Evolutionary conservation across 2,329 filamentous ascomycete genomes (phyloP).

Genomic region (Hypoxylon sp.): DNA sequence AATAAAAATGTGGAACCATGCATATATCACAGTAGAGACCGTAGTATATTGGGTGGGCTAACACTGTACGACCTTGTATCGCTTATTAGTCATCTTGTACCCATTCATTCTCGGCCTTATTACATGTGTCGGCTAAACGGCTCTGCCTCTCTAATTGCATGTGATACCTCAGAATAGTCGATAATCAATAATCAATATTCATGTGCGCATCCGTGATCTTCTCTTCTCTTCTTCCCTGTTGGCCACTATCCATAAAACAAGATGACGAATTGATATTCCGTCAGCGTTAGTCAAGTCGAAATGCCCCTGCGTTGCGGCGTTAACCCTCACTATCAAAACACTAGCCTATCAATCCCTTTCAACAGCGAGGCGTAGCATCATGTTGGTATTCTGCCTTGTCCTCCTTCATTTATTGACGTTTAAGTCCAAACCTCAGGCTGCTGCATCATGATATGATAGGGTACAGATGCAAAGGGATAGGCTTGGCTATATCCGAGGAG

Average conservation of each 20-base stretch:
- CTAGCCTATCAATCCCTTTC: conserved; percentile 12
- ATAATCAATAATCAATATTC: conserved; percentile 3
- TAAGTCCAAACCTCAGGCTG: conserved; percentile 28
- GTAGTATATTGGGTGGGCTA: neutral
- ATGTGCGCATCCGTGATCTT: conserved; percentile 27
- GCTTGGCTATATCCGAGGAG: conserved; percentile 25
- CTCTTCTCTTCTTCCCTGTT: conserved; percentile 11
- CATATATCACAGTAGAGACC: conserved; percentile 3
- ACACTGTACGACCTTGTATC: conserved; percentile 3
- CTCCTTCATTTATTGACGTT: conserved; percentile 18
- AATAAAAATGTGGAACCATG: conserved; percentile 31
- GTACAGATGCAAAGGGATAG: conserved; percentile 33
- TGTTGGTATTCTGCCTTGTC: conserved; percentile 20
- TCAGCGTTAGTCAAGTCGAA: conserved; percentile 13
- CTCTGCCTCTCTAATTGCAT: conserved; percentile 11
- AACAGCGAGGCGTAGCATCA: conserved; percentile 10
- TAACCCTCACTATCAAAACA: conserved; percentile 16
- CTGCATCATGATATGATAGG: conserved; percentile 30
- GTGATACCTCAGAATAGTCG: neutral
- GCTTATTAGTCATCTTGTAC: conserved; percentile 15
- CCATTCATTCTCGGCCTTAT: conserved; percentile 26
- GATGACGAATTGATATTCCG: conserved; percentile 11
- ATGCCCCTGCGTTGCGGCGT: conserved; percentile 12
- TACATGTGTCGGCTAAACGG: neutral
- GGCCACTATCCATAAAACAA: conserved; percentile 3